These are phyloP conservation scores for Amphibolis antarctica DNA, from an alignment of 106 monocot species.

Conservation along the genomic window DNA sequence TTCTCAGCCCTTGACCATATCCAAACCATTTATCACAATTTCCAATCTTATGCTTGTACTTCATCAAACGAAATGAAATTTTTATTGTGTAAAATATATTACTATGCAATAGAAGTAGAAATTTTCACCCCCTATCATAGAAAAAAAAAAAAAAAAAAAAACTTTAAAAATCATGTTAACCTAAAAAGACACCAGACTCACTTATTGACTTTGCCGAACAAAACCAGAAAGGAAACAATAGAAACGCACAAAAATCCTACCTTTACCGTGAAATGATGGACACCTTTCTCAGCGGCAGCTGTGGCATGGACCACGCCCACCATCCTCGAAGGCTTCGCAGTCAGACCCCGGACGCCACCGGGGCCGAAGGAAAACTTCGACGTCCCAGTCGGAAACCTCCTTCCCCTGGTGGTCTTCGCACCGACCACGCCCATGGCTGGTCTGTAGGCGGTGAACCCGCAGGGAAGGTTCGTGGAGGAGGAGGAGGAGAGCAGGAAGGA, in stretches of 20 bases:
- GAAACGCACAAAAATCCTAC: constrained; percentile 20
- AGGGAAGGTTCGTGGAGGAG: background rate
- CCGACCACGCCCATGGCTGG: background rate
- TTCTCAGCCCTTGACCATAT: no score
- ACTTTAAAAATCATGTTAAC: no score
- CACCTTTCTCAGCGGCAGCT: constrained; percentile 75
- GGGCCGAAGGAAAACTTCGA: background rate
- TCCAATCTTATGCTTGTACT: no score
- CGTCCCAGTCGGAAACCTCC: background rate
- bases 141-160: no score
- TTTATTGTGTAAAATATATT: no score
- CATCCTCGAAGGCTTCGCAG: constrained; percentile 10
- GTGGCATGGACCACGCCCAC: constrained; percentile 50
- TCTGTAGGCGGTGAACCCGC: background rate
- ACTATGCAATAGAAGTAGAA: no score
- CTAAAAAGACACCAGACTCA: no score
- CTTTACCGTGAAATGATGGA: constrained; percentile 86
- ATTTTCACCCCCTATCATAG: no score
- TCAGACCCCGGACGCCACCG: background rate
- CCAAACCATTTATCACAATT: no score
- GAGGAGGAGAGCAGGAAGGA: background rate
- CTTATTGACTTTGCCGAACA: no score
- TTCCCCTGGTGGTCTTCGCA: background rate
- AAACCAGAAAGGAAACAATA: no score
- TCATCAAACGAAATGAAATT: no score